These are phyloP conservation scores for Acorus calamus DNA, from an alignment of 106 monocot species.

Conservation along the genomic window DNA sequence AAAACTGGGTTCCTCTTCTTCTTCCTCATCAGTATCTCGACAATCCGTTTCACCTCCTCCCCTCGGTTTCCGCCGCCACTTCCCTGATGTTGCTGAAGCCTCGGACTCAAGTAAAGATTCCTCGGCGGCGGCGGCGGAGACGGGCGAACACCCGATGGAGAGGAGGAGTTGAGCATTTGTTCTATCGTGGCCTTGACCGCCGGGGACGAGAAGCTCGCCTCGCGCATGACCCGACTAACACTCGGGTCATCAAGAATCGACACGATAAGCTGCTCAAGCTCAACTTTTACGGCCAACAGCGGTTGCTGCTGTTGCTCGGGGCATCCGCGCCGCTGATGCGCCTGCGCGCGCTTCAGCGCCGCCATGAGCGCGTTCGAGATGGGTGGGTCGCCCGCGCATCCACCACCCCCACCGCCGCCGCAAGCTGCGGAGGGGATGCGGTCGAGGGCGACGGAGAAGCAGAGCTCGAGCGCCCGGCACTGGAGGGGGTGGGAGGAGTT, in stretches of 20 bases:
- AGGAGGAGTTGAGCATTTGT: constrained; percentile 31
- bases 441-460: constrained; percentile 89
- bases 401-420: no score
- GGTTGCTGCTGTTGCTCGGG: constrained; percentile 77
- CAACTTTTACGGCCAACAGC: constrained; percentile 70
- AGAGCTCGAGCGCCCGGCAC: constrained; percentile 91
- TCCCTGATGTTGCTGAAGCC: constrained; percentile 7
- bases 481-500: constrained; percentile 63
- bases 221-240: no score
- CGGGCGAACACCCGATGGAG: constrained; percentile 1
- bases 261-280: constrained; percentile 60
- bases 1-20: constrained; percentile 64
- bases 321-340: constrained; percentile 68
- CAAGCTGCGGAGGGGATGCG: constrained; percentile 43
- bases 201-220: no score
- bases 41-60: constrained; percentile 29
- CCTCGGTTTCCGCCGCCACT: background rate
- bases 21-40: constrained; percentile 35
- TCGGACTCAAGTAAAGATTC: constrained; percentile 14
- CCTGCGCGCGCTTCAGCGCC: constrained; percentile 87
- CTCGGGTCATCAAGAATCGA: no score
- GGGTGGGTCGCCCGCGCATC: constrained; percentile 18
- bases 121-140: constrained; percentile 1
- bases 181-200: constrained; percentile 56
- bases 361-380: constrained; percentile 85